Conservation (phyloP, 768 basidiomycete genomes). For the Sarcomyxa edulis region DNA sequence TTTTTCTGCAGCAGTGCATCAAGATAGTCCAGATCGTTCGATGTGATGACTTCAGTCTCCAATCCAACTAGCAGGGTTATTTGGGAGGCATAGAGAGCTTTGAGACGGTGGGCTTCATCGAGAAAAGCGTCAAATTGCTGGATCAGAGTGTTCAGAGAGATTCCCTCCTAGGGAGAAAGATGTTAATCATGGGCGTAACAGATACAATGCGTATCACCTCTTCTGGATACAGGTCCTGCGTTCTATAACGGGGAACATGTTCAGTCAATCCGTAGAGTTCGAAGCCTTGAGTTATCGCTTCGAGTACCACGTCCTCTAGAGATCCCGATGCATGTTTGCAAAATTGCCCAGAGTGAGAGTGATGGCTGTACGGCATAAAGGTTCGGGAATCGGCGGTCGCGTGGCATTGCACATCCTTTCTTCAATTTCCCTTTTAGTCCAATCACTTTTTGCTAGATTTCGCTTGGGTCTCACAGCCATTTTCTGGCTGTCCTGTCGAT, state of each 20-base stretch:
- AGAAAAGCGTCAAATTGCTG: constrained; percentile 73
- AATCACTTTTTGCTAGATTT: too few relatives aligned
- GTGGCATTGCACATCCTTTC: too few relatives aligned
- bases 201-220: constrained; percentile 55
- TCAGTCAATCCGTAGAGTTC: constrained; percentile 83
- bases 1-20: constrained; percentile 47
- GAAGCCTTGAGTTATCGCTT: constrained; percentile 78
- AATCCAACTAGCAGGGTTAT: constrained; percentile 84
- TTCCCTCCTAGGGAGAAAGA: constrained; percentile 35
- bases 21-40: constrained; percentile 56
- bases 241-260: constrained; percentile 86
- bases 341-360: constrained; percentile 83
- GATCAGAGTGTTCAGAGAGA: constrained; percentile 46
- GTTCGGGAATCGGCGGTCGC: too few relatives aligned
- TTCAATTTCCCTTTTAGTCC: background rate
- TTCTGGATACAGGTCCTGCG: constrained; percentile 86
- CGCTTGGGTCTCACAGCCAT: too few relatives aligned
- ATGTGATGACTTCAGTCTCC: constrained; percentile 88
- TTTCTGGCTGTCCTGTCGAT: too few relatives aligned
- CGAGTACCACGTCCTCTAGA: constrained; percentile 75
- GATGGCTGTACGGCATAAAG: constrained; percentile 55
- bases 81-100: constrained; percentile 48
- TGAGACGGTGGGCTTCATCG: constrained; percentile 74
- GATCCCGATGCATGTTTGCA: constrained; percentile 83
- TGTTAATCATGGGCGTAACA: constrained; percentile 6